These are phyloP conservation scores for Capsicum pubescens DNA, from an alignment of 257 asterid species.

Conservation along the genomic window DNA sequence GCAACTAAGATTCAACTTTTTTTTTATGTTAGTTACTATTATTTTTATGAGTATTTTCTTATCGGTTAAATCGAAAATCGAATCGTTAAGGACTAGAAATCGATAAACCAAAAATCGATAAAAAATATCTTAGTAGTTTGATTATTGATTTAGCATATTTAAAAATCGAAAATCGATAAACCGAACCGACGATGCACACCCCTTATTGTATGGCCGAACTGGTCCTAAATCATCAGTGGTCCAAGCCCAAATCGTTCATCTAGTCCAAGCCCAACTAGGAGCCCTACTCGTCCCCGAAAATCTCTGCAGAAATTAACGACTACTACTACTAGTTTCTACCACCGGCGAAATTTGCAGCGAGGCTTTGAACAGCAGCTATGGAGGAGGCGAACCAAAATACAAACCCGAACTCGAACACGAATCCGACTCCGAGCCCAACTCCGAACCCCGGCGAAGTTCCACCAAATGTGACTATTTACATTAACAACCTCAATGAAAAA, in stretches of 20 bases:
- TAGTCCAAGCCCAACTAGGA: slow-evolving; percentile 28
- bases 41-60: too few species aligned
- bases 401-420: slow-evolving; percentile 27
- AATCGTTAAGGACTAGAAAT: too few species aligned
- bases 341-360: slow-evolving; percentile 21
- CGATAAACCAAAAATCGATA: too few species aligned
- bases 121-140: too few species aligned
- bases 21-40: too few species aligned
- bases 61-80: too few species aligned
- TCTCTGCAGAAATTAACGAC: slow-evolving; percentile 1
- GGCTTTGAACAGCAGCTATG: slow-evolving; percentile 50
- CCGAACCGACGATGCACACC: too few species aligned
- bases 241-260: slow-evolving; percentile 18
- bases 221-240: background rate
- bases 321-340: background rate
- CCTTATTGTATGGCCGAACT: too few species aligned
- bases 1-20: too few species aligned
- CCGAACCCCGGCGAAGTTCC: slow-evolving; percentile 52
- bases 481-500: slow-evolving; percentile 93
- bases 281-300: slow-evolving; percentile 9
- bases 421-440: background rate
- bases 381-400: slow-evolving; percentile 62
- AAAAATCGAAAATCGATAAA: too few species aligned
- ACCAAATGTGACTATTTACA: slow-evolving; percentile 85
- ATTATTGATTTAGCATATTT: too few species aligned